phyloP scores from a whole-genome alignment of 2,329 filamentous ascomycete genomes.

The Chaetomiaceae sp. region DNA sequence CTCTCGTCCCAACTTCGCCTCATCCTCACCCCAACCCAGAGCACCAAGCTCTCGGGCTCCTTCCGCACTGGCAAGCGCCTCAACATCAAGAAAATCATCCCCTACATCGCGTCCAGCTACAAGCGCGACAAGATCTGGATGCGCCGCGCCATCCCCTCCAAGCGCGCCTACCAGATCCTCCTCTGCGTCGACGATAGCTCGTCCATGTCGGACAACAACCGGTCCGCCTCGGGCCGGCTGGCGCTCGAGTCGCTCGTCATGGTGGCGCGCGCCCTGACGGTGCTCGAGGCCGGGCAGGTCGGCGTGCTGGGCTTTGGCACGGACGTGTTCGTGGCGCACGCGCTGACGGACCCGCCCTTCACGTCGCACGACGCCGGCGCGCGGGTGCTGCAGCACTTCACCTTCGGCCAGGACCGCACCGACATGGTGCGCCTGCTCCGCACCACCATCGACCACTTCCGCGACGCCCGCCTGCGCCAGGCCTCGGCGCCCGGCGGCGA shows the following conservation, averaged over 20 bases:
- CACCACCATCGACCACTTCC: conserved; percentile 74
- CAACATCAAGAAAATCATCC: conserved; percentile 99
- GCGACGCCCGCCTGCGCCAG: conserved; percentile 55
- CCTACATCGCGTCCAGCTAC: conserved; percentile 96
- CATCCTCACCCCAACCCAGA: conserved; percentile 88
- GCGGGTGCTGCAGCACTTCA: conserved; percentile 77
- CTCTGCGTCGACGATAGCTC: conserved; percentile 94
- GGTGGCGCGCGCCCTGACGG: conserved; percentile 76
- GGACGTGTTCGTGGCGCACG: conserved; percentile 76
- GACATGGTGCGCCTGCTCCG: conserved; percentile 75
- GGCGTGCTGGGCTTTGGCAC: conserved; percentile 85
- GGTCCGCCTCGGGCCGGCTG: conserved; percentile 60
- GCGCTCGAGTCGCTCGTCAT: conserved; percentile 94
- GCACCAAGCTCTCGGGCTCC: conserved; percentile 91
- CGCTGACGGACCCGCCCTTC: conserved; percentile 77
- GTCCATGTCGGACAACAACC: conserved; percentile 69
- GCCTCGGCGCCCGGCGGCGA: conserved; percentile 41
- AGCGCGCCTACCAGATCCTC: conserved; percentile 94
- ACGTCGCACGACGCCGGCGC: conserved; percentile 70
- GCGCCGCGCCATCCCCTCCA: conserved; percentile 83
- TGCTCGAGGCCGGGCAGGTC: conserved; percentile 94
- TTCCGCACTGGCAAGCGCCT: conserved; percentile 97
- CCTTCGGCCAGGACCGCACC: conserved; percentile 78
- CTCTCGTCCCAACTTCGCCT: conserved; percentile 92
- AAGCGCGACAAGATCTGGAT: conserved; percentile 99